Percentiles rank a stretch among this genome's conserved stretches.
Evolutionary conservation across 2,329 filamentous ascomycete genomes (phyloP).

Genomic region (Fusarium kyushuense): DNA sequence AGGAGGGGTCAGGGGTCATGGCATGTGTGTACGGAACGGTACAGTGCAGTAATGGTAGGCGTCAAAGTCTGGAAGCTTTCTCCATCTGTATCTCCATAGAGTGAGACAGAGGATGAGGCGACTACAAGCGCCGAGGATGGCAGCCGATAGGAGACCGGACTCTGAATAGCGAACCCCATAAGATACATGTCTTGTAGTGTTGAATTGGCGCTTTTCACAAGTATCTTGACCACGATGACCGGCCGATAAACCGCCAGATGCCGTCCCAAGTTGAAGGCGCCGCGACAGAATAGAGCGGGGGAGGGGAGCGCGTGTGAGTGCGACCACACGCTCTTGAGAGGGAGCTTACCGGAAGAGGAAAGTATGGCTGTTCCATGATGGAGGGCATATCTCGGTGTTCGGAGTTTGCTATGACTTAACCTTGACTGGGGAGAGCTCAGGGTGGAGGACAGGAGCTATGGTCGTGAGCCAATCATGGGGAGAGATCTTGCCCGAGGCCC

Average conservation of each 20-base stretch:
- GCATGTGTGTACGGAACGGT: conserved; percentile 17
- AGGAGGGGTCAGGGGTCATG: conserved; percentile 3
- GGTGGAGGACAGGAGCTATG: conserved; percentile 22
- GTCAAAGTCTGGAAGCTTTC: conserved; percentile 26
- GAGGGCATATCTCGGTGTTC: conserved; percentile 50
- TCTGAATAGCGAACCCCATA: conserved; percentile 11
- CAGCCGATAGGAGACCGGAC: conserved; percentile 18
- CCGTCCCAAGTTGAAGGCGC: conserved; percentile 23
- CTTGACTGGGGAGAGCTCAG: conserved; percentile 22
- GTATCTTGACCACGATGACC: conserved; percentile 20
- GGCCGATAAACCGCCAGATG: conserved; percentile 34
- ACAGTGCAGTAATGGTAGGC: conserved; percentile 19
- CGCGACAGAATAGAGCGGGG: conserved; percentile 27
- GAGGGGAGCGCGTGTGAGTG: conserved; percentile 30
- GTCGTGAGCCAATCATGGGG: conserved; percentile 16
- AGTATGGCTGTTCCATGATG: conserved; percentile 34
- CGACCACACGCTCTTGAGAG: conserved; percentile 30
- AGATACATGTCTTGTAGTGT: conserved; percentile 8
- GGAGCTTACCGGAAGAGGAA: conserved; percentile 43
- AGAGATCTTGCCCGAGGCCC: conserved; percentile 7
- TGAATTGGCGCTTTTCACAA: not conserved
- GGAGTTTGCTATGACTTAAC: conserved; percentile 31
- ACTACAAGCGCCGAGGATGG: conserved; percentile 16
- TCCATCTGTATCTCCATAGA: conserved; percentile 13
- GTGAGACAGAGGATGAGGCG: not conserved